A percentile compares a stretch with the other conserved stretches of the same genome.
These are phyloP conservation scores for Suhomyces xylopsoci DNA, from an alignment of 805 yeast species.

Conservation along the genomic window DNA sequence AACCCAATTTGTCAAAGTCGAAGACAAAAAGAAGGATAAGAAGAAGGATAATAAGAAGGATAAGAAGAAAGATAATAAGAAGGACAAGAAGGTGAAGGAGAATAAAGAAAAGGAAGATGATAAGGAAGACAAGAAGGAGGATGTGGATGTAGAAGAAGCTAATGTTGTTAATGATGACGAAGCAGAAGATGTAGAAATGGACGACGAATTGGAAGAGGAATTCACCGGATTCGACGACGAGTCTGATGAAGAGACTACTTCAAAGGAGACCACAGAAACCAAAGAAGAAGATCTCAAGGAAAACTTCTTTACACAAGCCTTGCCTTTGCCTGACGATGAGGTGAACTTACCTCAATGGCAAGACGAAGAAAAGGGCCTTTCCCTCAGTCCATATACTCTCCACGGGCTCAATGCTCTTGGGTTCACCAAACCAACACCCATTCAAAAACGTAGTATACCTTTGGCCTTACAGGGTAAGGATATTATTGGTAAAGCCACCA, in stretches of 20 bases:
- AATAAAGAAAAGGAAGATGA: too few relatives aligned
- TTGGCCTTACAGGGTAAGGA: constrained; percentile 69
- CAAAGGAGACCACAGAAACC: constrained; percentile 1
- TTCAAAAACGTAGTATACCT: constrained; percentile 77
- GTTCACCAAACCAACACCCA: constrained; percentile 75
- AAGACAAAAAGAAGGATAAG: constrained; percentile 28
- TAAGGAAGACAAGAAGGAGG: background rate
- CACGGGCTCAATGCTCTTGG: constrained; percentile 58
- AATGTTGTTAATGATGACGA: constrained; percentile 7
- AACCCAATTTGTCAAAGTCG: constrained; percentile 49
- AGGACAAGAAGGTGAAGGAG: constrained; percentile 5
- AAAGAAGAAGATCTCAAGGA: constrained; percentile 19
- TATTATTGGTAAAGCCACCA: constrained; percentile 92
- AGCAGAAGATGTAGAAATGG: constrained; percentile 17
- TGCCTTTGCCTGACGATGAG: constrained; percentile 34
- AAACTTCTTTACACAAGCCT: constrained; percentile 30
- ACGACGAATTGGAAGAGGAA: constrained; percentile 26
- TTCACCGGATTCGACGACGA: constrained; percentile 25
- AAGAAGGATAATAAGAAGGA: constrained; percentile 9
- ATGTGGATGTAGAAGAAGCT: constrained; percentile 17
- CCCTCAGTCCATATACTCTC: constrained; percentile 53
- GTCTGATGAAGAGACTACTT: constrained; percentile 4
- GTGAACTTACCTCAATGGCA: constrained; percentile 64
- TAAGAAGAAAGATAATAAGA: too few relatives aligned
- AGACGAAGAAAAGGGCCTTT: constrained; percentile 34